phyloP scores from a whole-genome alignment of 164 flowering plant species.

The Nelumbo lutea region DNA sequence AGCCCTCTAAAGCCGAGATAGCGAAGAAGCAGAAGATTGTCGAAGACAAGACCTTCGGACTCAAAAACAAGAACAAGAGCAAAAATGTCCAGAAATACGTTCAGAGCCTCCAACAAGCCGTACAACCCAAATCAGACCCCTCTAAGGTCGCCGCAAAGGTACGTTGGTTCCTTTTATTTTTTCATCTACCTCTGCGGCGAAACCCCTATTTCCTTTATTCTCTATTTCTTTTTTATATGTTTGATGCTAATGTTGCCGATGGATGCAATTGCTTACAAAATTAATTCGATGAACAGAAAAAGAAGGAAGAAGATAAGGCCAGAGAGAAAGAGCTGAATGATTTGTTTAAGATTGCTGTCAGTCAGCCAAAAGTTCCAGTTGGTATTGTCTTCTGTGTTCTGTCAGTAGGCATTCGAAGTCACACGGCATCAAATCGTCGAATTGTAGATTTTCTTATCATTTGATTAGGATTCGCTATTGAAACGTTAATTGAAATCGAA shows the following conservation, averaged over 20 bases:
- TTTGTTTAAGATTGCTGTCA: conserved; percentile 83
- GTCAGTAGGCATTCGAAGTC: not conserved
- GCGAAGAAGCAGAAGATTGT: conserved; percentile 97
- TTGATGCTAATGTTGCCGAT: not conserved
- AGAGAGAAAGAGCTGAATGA: conserved; percentile 90
- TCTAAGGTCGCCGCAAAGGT: conserved; percentile 74
- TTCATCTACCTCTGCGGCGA: not conserved
- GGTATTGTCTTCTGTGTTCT: conserved; percentile 34
- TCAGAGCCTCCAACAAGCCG: conserved; percentile 64
- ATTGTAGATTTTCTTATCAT: too few species aligned
- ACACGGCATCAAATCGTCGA: too few species aligned
- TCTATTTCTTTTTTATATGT: not conserved
- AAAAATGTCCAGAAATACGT: conserved; percentile 94
- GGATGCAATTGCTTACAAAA: not conserved
- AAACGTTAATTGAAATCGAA: too few species aligned
- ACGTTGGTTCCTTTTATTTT: not conserved
- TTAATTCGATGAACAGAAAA: conserved; percentile 53
- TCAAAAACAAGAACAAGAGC: conserved; percentile 95
- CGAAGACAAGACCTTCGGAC: conserved; percentile 96
- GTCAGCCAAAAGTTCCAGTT: conserved; percentile 94
- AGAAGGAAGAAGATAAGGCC: conserved; percentile 95
- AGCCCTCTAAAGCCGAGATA: conserved; percentile 63
- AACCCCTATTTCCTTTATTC: not conserved
- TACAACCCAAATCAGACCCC: conserved; percentile 69
- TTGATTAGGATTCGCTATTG: too few species aligned